Conservation (phyloP, 768 basidiomycete genomes). For the Boletus tylopilopsis region DNA sequence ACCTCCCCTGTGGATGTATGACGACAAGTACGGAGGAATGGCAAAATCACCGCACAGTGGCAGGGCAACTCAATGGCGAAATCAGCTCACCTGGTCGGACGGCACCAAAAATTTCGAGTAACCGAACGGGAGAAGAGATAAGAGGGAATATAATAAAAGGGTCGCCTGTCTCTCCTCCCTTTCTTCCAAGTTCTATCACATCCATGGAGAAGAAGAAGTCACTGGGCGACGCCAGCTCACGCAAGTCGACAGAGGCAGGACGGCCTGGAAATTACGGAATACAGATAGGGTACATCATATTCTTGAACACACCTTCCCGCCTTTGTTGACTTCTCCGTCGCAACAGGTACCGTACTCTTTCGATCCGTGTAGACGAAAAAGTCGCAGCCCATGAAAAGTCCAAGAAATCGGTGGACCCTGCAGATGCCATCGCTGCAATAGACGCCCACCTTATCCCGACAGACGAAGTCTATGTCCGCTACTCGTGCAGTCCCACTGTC, state of each 20-base stretch:
- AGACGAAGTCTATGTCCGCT: constrained; percentile 42
- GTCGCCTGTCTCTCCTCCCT: no score
- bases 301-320: neutral
- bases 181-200: neutral
- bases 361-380: constrained; percentile 39
- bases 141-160: constrained; percentile 18
- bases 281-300: constrained; percentile 25
- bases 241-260: constrained; percentile 17
- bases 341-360: constrained; percentile 42
- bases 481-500: constrained; percentile 38
- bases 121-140: constrained; percentile 3
- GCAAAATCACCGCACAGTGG: constrained; percentile 26
- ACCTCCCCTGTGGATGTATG: neutral
- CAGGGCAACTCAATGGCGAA: constrained; percentile 22
- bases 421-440: constrained; percentile 40
- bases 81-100: no score
- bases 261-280: constrained; percentile 30
- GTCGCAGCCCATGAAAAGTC: constrained; percentile 13
- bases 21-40: constrained; percentile 9
- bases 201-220: constrained; percentile 27
- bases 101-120: no score
- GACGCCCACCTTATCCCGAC: constrained; percentile 44
- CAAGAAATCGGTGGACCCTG: constrained; percentile 29
- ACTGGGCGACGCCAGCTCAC: neutral
- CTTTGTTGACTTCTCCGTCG: neutral